A percentile compares a stretch with the other conserved stretches of the same genome.
phyloP scores from a whole-genome alignment of 139 green algal species.

The Volvox africanus region DNA sequence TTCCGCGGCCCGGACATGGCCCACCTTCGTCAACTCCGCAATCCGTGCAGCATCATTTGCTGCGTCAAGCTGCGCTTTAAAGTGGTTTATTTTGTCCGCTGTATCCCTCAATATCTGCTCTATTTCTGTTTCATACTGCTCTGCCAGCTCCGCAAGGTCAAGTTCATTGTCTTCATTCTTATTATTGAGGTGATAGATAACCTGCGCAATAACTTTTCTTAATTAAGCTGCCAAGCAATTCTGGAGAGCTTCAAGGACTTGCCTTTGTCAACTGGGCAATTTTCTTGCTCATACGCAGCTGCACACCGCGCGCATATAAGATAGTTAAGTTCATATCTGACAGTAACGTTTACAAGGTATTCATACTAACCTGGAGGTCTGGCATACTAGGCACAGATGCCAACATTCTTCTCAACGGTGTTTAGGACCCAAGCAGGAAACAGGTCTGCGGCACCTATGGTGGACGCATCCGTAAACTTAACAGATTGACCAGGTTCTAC shows the following conservation, averaged over 20 bases:
- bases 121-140: constrained; percentile 83
- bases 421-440: no score
- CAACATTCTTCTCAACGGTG: not conserved
- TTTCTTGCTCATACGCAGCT: constrained; percentile 88
- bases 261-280: constrained; percentile 86
- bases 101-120: constrained; percentile 76
- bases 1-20: constrained; percentile 2
- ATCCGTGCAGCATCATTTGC: constrained; percentile 44
- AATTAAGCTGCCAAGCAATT: not conserved
- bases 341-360: not conserved
- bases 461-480: not conserved
- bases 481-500: not conserved
- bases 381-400: constrained; percentile 47
- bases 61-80: constrained; percentile 70
- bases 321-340: no score
- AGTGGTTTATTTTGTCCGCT: constrained; percentile 68
- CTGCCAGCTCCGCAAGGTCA: constrained; percentile 78
- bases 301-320: constrained; percentile 20
- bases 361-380: constrained; percentile 55
- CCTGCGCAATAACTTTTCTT: constrained; percentile 48
- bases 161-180: constrained; percentile 84
- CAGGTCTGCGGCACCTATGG: not conserved
- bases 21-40: constrained; percentile 39
- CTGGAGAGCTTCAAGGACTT: not conserved
- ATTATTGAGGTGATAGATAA: constrained; percentile 89